Percentiles rank a stretch among this genome's conserved stretches.
These are phyloP conservation scores for Auriscalpium orientale DNA, from an alignment of 768 basidiomycete genomes.

Conservation along the genomic window DNA sequence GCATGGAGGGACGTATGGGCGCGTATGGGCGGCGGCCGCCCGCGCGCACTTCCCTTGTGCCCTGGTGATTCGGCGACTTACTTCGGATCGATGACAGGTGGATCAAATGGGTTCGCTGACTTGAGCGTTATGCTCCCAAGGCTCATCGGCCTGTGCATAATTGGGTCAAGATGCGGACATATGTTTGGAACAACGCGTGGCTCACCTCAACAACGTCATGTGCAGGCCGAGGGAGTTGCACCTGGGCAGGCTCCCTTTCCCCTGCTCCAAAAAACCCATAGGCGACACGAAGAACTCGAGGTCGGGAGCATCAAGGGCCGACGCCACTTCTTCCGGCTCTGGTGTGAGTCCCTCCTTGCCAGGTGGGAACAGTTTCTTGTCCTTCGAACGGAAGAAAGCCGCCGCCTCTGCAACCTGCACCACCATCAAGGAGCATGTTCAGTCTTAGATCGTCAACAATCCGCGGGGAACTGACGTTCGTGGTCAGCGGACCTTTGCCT, in stretches of 20 bases:
- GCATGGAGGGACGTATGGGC: neutral
- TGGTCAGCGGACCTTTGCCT: conserved; percentile 42
- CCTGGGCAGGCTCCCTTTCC: conserved; percentile 2
- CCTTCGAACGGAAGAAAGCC: conserved; percentile 45
- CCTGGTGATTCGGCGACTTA: conserved; percentile 13
- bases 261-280: conserved; percentile 17
- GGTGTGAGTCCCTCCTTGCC: neutral
- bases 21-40: too few species aligned
- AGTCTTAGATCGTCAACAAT: neutral
- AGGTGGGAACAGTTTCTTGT: conserved; percentile 37
- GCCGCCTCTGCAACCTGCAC: conserved; percentile 36
- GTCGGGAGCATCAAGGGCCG: conserved; percentile 27
- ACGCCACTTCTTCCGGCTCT: conserved; percentile 22
- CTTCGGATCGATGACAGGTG: conserved; percentile 39
- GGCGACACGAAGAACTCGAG: conserved; percentile 27
- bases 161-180: neutral
- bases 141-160: conserved; percentile 33
- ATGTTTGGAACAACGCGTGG: neutral
- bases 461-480: conserved; percentile 36
- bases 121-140: conserved; percentile 32
- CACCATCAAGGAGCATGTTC: neutral
- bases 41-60: too few species aligned
- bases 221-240: conserved; percentile 21
- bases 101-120: conserved; percentile 33
- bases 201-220: conserved; percentile 24